Evolutionary conservation across 2,329 filamentous ascomycete genomes (phyloP), one percentile per base, ranked within the genome.

Genomic region (Fusarium nurragi): DNA sequence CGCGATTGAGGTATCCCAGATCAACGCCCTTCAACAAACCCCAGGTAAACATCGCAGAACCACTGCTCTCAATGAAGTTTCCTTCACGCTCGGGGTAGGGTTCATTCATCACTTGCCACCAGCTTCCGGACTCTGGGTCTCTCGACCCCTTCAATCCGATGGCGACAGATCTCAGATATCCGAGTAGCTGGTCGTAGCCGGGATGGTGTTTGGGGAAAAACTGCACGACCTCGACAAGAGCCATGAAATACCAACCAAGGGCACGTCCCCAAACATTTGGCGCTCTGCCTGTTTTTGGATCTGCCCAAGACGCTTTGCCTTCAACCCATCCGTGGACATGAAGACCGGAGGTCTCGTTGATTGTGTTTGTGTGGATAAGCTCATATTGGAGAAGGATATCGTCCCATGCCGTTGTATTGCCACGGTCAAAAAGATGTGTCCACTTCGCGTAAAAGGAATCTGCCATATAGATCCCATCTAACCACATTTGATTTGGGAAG

Each of bases 31-130:
- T 82, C 13, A 86, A 69, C 47, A 85, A 67, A 0, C 81, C 79
- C 56, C 83, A 85, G 0, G 79, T 78, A 61, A 86, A 86, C 82
- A 88, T 85, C 4, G 83, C 83, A 2, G 83, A 82, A 1, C 79
- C 85, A 37, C 84, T 85, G 21, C 81, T 83, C 72, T 88, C 84
- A 44, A 88, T 83, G 67, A 84, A 88, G 69, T 88, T 88, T 1
- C 83, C 84, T 32, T 78, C 52, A 26, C 73, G 64, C 1, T 76
- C 78, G 0, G 80, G 77, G 39, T 82, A 81, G 4, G 78, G 77
- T 36, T 80, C 77, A 53, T 79, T 80, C 81, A 87, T 84, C 28
- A 86, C 77, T 40, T 86, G 73, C 83, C 83, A 87, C 84, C 85
- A 87, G n/a, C 80, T 83, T 0, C 83, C 83, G 4, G 58, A 62